Conservation (phyloP, 805 yeast genomes). For the Yamadazyma insecticola region DNA sequence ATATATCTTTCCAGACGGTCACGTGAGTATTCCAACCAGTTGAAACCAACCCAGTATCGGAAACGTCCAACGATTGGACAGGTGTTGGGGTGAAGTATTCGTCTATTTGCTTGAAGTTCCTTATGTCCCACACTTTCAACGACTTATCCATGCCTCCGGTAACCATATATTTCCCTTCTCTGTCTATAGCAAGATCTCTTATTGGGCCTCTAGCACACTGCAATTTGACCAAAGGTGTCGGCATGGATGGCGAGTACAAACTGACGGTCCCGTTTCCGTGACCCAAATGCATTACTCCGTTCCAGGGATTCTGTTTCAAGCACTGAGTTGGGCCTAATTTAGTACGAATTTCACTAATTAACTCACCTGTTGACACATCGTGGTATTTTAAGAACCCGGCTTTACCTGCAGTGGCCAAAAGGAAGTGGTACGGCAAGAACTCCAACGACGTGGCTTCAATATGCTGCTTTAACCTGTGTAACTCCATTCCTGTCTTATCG, state of each 20-base stretch:
- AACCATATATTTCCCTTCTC: slow-evolving; percentile 93
- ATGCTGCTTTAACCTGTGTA: slow-evolving; percentile 89
- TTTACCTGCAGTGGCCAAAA: slow-evolving; percentile 83
- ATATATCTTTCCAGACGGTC: slow-evolving; percentile 87
- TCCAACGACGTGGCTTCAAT: slow-evolving; percentile 79
- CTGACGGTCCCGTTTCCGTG: slow-evolving; percentile 91
- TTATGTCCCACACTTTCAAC: slow-evolving; percentile 88
- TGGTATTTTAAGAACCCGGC: slow-evolving; percentile 88
- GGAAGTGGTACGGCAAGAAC: slow-evolving; percentile 87
- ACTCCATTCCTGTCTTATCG: slow-evolving; percentile 85
- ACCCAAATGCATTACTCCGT: slow-evolving; percentile 91
- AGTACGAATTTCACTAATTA: slow-evolving; percentile 80
- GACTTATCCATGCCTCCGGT: slow-evolving; percentile 84
- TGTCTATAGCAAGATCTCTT: slow-evolving; percentile 75
- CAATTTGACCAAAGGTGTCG: slow-evolving; percentile 78
- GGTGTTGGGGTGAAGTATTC: slow-evolving; percentile 77
- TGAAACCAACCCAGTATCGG: slow-evolving; percentile 82
- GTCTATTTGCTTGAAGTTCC: slow-evolving; percentile 74
- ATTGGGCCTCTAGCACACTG: slow-evolving; percentile 85
- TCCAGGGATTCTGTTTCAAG: slow-evolving; percentile 91
- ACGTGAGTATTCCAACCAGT: slow-evolving; percentile 97
- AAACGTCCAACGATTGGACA: slow-evolving; percentile 70
- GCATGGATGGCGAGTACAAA: slow-evolving; percentile 88
- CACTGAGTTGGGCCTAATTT: slow-evolving; percentile 87
- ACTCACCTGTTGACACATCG: slow-evolving; percentile 88